Percentiles rank a stretch among this genome's conserved stretches.
Conservation (phyloP, 371 early-diverging fungal species). For the Mortierella sp. region DNA sequence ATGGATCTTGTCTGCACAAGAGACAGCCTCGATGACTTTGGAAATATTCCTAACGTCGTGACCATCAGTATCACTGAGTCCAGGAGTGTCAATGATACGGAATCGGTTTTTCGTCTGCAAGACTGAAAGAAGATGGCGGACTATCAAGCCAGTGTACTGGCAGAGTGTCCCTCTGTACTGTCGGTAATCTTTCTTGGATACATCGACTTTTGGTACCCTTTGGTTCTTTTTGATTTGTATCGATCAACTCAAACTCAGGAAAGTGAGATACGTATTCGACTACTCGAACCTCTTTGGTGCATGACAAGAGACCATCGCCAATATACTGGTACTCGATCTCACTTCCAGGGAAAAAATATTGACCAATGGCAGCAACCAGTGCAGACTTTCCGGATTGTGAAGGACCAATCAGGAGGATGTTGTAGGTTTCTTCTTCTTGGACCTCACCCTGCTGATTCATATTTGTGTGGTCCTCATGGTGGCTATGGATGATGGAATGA, state of each 20-base stretch:
- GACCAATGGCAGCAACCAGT: neutral
- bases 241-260: too few relatives aligned
- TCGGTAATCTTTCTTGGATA: too few relatives aligned
- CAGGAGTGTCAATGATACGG: constrained; percentile 19
- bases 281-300: neutral
- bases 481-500: too few relatives aligned
- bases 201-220: too few relatives aligned
- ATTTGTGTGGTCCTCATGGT: too few relatives aligned
- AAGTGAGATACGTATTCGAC: too few relatives aligned
- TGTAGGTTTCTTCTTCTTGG: neutral
- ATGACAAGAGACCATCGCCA: neutral
- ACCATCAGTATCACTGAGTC: constrained; percentile 12
- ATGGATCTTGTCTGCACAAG: neutral
- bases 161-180: neutral
- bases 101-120: neutral
- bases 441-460: too few relatives aligned
- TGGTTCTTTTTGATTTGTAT: too few relatives aligned
- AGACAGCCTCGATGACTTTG: constrained; percentile 6
- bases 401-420: constrained; percentile 1
- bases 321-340: neutral
- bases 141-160: neutral
- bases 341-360: neutral
- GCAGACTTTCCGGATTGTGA: constrained; percentile 2
- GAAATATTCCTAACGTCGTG: constrained; percentile 20
- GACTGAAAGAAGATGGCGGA: neutral